Base-by-base conservation (phyloP, 352 stramenopile genomes). In the Globisporangium iwayamae region DNA sequence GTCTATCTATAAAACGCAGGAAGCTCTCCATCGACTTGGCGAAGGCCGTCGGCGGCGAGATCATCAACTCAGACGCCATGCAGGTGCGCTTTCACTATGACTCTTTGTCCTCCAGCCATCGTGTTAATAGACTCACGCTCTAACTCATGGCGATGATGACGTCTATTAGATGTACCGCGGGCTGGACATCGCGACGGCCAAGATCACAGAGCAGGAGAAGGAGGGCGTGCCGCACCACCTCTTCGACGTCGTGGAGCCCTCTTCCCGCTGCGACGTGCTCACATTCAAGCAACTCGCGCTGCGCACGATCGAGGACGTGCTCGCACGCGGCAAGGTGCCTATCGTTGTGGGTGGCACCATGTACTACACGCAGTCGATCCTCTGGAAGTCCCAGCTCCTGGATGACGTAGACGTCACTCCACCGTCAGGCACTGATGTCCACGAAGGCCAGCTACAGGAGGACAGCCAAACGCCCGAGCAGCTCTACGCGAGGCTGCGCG, bases 51-150 rank as follows among this genome's bases (percentile, higher is more conserved):
- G 85, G 82, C 56, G 91, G 91, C 10, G 91, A 97, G 70, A 89
- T 97, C 61, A 78, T 97, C 71, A 97, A 97, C 68, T 93, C 87
- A 28, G 91, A 97, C 57, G 87, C 87, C 34, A 96, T 97, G 87
- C 91, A 97, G 67, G 85, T 87, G 50, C 50, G 48, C 28, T 34
- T 16, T 9, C 47, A 30, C 22, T 32, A 3, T 52, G 8, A 20
- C 9, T 52, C 28, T 50, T 6, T n/a, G 8, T 22, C 5, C 11
- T 25, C 46, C 20, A n/a, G 10, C 20, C 22, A 7, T 36, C 47
- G 16, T n/a, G 20, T 11, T 13, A 16, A 18, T 20, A 32, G 32
- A 1, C 34, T 41, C 43, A 53, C n/a, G 14, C 50, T 36, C 25
- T 41, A 16, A 41, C 25, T 50, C 36, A 11, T 41, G 36, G 11